phyloP scores from a whole-genome alignment of 2,329 filamentous ascomycete species.

The Aspergillus japonicus region DNA sequence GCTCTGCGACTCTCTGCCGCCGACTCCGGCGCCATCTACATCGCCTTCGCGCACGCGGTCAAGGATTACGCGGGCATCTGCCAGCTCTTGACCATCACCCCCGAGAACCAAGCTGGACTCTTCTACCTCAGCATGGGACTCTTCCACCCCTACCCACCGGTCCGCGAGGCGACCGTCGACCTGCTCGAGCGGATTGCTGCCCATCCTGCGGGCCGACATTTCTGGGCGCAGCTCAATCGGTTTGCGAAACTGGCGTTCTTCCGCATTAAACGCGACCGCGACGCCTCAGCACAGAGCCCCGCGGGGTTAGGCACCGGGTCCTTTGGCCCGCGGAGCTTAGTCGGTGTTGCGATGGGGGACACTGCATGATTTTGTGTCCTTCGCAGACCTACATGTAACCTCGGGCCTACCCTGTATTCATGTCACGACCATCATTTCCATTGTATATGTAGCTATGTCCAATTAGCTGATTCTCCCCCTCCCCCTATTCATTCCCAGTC shows the following conservation, averaged over 20 bases:
- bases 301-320: constrained; percentile 22
- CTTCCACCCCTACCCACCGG: constrained; percentile 82
- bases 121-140: constrained; percentile 90
- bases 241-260: constrained; percentile 87
- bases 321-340: constrained; percentile 35
- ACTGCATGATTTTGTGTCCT: constrained; percentile 1
- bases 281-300: constrained; percentile 29
- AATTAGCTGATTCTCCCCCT: neutral
- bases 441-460: neutral
- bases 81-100: constrained; percentile 76
- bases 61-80: constrained; percentile 82
- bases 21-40: constrained; percentile 80
- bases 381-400: neutral
- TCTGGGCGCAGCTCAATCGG: constrained; percentile 80
- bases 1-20: constrained; percentile 73
- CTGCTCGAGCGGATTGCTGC: constrained; percentile 77
- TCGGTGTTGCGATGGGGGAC: constrained; percentile 38
- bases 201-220: constrained; percentile 89
- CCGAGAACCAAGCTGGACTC: constrained; percentile 80
- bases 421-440: neutral
- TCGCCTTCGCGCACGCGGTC: constrained; percentile 72
- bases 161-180: constrained; percentile 73
- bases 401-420: neutral
- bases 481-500: neutral
- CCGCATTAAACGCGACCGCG: constrained; percentile 67